Evolutionary conservation across 768 basidiomycete genomes (phyloP), one percentile per base, ranked within the genome.

Genomic region (Panaeolus papilionaceus): DNA sequence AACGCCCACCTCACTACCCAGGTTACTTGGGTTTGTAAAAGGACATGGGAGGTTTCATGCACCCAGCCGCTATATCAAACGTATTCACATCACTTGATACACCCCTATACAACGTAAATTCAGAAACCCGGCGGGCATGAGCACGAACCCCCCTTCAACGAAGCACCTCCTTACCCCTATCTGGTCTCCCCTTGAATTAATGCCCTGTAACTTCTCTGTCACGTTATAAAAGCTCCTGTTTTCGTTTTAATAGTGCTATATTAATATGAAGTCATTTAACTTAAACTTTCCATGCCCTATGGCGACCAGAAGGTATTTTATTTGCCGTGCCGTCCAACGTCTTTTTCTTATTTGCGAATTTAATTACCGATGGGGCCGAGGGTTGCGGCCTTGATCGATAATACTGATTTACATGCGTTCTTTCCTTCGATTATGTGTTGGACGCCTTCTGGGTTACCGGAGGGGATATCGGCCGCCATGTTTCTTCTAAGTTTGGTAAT

Each of bases 331-430:
- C 54, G 54, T 58, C 33, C 54, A 28, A 37, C 12, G 54, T 58
- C 37, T 33, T 28, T 58, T 33, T 28, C 54, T 58, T n/a, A 14
- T 58, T 49, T 26, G 23, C n/a, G 20, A 49, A 58, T 58, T 58
- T 58, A 58, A 58, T 58, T 58, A 58, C 54, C 54, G 54, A 58
- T 58, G 54, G 54, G 11, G 54, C 54, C 54, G 54, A 58, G 54
- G 54, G 54, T 58, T 58, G 54, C 54, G 54, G 54, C 33, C 54
- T 58, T 58, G 54, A 58, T 58, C 54, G 28, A 58, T 33, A 58
- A 58, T 14, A 58, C 54, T 28, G 54, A 58, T 58, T 58, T 58
- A 33, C 54, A 58, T 33, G 4, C 33, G 16, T 33, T 33, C 54
- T 58, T 37, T 28, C 11, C 54, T 58, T 58, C 54, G 54, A 58